Evolutionary conservation across 495 filamentous ascomycete species (phyloP), one percentile per base, ranked within the genome.

Genomic region (Penicillium ochrochloron): DNA sequence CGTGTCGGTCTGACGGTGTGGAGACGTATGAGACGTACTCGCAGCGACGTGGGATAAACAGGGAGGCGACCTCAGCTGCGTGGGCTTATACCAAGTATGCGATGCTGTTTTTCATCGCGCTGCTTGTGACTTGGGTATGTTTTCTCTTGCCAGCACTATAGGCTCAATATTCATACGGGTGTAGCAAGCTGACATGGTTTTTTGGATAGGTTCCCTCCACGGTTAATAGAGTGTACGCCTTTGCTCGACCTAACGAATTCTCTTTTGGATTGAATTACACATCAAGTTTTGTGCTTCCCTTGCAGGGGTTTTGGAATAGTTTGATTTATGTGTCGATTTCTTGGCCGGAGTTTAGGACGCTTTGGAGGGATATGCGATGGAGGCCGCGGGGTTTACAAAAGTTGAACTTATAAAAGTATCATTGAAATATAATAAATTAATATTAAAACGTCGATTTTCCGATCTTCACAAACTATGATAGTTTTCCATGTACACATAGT

Each of bases 221-320:
- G 21, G 82, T 88, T 60, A 96, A 96, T 73, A 83, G 93, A 23
- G 84, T 93, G 27, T 93, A 91, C 75, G 84, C 84, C 17, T 71
- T 94, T 19, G 79, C 87, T 7, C 75, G 89, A 68, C 77, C 80
- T 0, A 78, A 85, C 31, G 54, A 81, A 1, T 75, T 84, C 6
- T 81, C 78, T 29, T 85, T 88, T 55, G 77, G 79, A 25, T 83
- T 96, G 29, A 88, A 91, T 66, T 89, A 88, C 60, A 83, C 87
- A 51, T 86, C 88, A 29, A 86, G 89, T 1, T 83, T 93, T 52
- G 92, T 96, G 0, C 82, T 96, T 23, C 93, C 93, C 0, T 80
- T 93, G 0, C 93, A 96, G 70, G 93, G 93, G 2, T 93, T 95
- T 68, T 94, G 92, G 90, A 97, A 96, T 68, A 86, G 86, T 21